Evolutionary conservation across 805 yeast genomes (phyloP), one percentile per base, ranked within the genome.

Genomic region (Yamadazyma nakazawae): DNA sequence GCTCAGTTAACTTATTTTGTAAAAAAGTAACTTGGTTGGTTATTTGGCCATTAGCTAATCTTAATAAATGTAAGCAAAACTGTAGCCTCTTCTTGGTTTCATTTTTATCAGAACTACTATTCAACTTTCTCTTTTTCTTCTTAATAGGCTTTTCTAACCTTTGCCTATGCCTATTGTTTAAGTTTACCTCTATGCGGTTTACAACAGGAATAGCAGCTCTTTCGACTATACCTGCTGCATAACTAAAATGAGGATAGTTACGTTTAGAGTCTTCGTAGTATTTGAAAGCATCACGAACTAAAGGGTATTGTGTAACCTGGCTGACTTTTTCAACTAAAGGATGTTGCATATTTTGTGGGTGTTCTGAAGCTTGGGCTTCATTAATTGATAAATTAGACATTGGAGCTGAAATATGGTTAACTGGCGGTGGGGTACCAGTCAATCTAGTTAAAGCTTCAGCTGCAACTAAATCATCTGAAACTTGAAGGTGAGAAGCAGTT

Each of bases 41-140:
- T 28, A 90, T 73, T 56, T 85, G 88, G 47, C 80, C 81, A 58
- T 88, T 90, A 2, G 97, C 97, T 42, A 88, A 71, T 58, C 85
- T 84, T 46, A 90, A 70, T 43, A 91, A 73, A 54, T 89, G 91
- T 40, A 91, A 73, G 56, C 96, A 81, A 58, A 92, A 85, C 32
- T 86, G 82, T 40, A 90, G 61, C 53, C 91, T 76, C 53, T 84
- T 83, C 49, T 88, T 79, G 21, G 91, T 84, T 57, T 88, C 96
- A 46, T 45, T 40, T 41, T 49, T 56, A 16, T 41, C 54, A 3
- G 51, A 30, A 21, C 26, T 39, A 24, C 47, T 47, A 28, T 28
- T 28, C 17, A 51, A 42, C 41, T 36, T 54, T 46, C 54, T 47
- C 30, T 51, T 53, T 44, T 42, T 47, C 34, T 44, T 40, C 30